Base-by-base conservation (phyloP, 164 flowering plant species). In the Liriodendron chinense region DNA sequence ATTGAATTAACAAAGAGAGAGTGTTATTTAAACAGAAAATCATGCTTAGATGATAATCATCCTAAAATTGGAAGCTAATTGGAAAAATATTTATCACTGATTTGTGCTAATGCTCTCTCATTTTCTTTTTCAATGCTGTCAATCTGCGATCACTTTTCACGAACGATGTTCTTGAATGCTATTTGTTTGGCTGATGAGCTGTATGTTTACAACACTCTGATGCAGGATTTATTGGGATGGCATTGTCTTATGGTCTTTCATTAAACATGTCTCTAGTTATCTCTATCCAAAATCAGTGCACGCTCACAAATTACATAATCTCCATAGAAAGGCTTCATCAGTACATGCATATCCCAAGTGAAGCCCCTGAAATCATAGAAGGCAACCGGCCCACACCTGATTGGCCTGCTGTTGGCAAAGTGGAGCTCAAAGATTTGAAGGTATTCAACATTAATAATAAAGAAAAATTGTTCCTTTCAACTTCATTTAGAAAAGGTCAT, bases 211-310 rank as follows among this genome's bases (percentile, higher is more conserved):
- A 1, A 21, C 49, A 18, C 59, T 75, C 16, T 74, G 21, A 59
- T 77, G 72, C 88, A 92, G 96, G 92, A 63, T 89, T 80, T 62
- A 75, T 91, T 74, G 97, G 98, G 67, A 88, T 94, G 94, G 90
- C 92, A 61, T 75, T 92, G 56, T 89, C 95, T 4, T 93, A 89
- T 75, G 98, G 92, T 50, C 90, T 93, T 47, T 86, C 98, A 1
- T 59, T 94, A 56, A 94, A 92, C 63, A 62, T 78, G 49, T 83
- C 83, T 73, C 79, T 94, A 1, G 87, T 85, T 20, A 70, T 50
- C 71, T 84, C 90, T 50, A 78, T 88, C 23, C 86, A 90, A 77
- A 77, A 72, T 69, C 89, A 88, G 74, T 89, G 96, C 80, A 70
- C 74, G 16, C 34, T 91, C 8, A 85, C 86, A 77, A 92, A 90